Evolutionary conservation across 768 basidiomycete genomes (phyloP), one percentile per base, ranked within the genome.

Genomic region (Daedaleopsis sinensis): DNA sequence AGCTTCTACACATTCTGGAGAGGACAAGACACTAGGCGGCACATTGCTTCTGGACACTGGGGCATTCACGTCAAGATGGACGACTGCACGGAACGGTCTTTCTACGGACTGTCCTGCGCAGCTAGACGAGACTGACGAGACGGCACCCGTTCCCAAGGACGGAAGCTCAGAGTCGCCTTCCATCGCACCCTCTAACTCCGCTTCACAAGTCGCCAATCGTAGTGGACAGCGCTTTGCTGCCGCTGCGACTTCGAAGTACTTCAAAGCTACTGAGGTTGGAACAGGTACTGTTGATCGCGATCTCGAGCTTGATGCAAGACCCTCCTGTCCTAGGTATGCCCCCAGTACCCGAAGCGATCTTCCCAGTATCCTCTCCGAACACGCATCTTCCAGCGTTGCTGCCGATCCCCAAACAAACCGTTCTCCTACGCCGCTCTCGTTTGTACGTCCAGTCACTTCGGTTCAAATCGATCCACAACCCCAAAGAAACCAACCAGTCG

Each of bases 141-240:
- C 23, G 35, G 11, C 37, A 18, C 13, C 32, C 16, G 58, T 44
- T 46, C 16, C 12, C 53, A 27, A 49, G 39, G 27, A 19, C 27
- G 19, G 3, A 46, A 46, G 18, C 15, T 19, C 36, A 6, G 24
- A 42, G 13, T 53, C 52, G 11, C 53, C 56, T 1, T 77, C 80
- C 36, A 66, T 82, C 12, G 71, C 73, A 36, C 80, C 85, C 11
- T 87, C 82, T 9, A 79, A 87, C 53, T 87, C 85, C 27, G 85
- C 81, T 32, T 87, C 85, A 12, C 39, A 42, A 42, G 39, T 42
- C 10, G 39, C 13, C 39, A 3, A 12, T 18, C 39, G 39, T 42
- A 13, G 10, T 42, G 13, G 18, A 42, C 39, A 42, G 39, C 3
- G 18, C 39, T 13, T 10, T 42, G 18, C 39, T 18, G 39, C 18